Conservation (phyloP, 345 rosid species). For the Combretum micranthum region DNA sequence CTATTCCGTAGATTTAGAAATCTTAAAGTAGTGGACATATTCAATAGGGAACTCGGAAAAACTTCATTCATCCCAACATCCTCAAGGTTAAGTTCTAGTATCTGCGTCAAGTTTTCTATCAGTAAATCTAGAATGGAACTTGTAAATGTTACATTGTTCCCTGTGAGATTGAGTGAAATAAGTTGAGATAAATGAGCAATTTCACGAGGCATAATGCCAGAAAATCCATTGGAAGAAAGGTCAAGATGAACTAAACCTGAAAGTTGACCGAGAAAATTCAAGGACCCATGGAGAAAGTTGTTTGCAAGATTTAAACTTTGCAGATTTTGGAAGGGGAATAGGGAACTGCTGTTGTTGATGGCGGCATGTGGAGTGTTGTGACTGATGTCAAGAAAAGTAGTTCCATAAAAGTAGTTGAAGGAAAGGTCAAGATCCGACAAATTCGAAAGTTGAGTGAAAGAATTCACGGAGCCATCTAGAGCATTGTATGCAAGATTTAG, state of each 20-base stretch:
- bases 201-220: constrained; percentile 2
- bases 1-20: neutral
- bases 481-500: neutral
- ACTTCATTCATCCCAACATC: neutral
- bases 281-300: too few relatives aligned
- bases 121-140: neutral
- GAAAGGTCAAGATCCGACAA: too few relatives aligned
- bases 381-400: too few relatives aligned
- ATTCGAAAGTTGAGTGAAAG: neutral
- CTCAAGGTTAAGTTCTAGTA: constrained; percentile 6
- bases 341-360: too few relatives aligned
- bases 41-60: neutral
- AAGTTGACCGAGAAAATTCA: neutral
- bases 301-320: too few relatives aligned
- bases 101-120: neutral
- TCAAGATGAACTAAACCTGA: neutral
- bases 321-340: too few relatives aligned
- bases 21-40: constrained; percentile 5
- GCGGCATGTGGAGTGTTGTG: too few relatives aligned
- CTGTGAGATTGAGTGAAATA: constrained; percentile 6
- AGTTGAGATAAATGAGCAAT: neutral
- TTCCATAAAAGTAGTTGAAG: too few relatives aligned
- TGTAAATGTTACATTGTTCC: neutral
- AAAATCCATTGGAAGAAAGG: neutral
- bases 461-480: neutral